A percentile compares a stretch with the other conserved stretches of the same genome.
phyloP scores from a whole-genome alignment of 306 rosid genomes.

The Cotoneaster glaucophyllus region DNA sequence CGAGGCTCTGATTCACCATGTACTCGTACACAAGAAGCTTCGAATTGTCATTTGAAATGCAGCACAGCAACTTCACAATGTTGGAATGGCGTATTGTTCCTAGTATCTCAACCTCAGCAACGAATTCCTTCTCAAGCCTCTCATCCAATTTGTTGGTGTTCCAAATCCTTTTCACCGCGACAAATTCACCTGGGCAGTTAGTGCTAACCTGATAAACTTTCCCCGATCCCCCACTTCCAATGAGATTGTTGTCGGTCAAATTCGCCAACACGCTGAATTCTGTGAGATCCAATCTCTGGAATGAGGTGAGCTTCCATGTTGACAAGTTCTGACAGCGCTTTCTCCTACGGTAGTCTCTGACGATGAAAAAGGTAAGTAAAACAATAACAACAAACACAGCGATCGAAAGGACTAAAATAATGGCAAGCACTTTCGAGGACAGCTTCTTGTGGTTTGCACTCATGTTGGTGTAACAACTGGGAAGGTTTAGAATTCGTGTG shows the following conservation, averaged over 20 bases:
- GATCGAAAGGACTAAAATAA: conserved; percentile 27
- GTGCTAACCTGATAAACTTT: conserved; percentile 61
- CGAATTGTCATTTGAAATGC: conserved; percentile 59
- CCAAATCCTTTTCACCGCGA: conserved; percentile 78
- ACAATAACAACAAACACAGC: conserved; percentile 22
- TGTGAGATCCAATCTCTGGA: conserved; percentile 60
- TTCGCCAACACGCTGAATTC: conserved; percentile 40
- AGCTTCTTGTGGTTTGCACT: conserved; percentile 24
- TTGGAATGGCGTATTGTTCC: conserved; percentile 76
- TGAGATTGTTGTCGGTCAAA: conserved; percentile 60
- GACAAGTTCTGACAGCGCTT: conserved; percentile 27
- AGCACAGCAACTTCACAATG: conserved; percentile 76
- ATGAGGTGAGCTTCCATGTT: conserved; percentile 77
- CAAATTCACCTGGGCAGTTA: conserved; percentile 31
- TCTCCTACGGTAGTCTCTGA: conserved; percentile 26
- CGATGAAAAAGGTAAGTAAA: conserved; percentile 15
- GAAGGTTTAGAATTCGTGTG: conserved; percentile 26
- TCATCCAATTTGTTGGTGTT: conserved; percentile 33
- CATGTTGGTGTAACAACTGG: conserved; percentile 34
- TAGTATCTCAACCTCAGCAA: conserved; percentile 61
- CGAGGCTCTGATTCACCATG: conserved; percentile 77
- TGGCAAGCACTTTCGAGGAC: conserved; percentile 32
- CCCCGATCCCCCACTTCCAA: conserved; percentile 91
- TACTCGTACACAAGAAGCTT: conserved; percentile 85
- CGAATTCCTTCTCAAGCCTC: conserved; percentile 58